These are phyloP conservation scores for Bullera alba DNA, from an alignment of 768 basidiomycete species.

Conservation along the genomic window DNA sequence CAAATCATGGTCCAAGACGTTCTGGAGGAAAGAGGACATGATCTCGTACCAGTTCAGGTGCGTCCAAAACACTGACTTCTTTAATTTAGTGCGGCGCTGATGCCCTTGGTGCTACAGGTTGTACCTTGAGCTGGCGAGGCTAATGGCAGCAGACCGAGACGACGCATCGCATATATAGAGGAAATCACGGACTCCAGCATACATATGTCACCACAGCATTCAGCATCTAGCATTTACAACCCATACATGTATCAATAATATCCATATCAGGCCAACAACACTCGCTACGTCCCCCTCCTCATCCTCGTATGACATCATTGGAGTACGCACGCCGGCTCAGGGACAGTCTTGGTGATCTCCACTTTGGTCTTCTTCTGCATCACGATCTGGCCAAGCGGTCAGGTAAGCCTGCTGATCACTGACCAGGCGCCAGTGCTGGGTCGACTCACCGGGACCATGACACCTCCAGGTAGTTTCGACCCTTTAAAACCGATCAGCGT, in stretches of 20 bases:
- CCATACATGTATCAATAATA: not conserved
- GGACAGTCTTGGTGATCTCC: constrained; percentile 1
- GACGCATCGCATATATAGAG: constrained; percentile 1
- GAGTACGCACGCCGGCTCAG: constrained; percentile 19
- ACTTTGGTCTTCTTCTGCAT: constrained; percentile 18
- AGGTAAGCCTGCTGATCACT: too few species aligned
- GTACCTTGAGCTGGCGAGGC: constrained; percentile 36
- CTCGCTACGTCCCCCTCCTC: not conserved
- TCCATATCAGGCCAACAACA: not conserved
- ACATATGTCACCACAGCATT: not conserved
- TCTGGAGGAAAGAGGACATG: constrained; percentile 46
- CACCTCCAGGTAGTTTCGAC: constrained; percentile 39
- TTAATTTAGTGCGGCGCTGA: too few species aligned
- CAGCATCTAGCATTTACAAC: not conserved
- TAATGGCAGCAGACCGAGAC: constrained; percentile 27
- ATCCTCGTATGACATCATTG: constrained; percentile 15
- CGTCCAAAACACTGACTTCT: constrained; percentile 1
- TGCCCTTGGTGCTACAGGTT: constrained; percentile 23
- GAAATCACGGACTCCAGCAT: not conserved
- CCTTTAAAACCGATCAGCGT: constrained; percentile 4
- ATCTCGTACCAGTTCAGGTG: constrained; percentile 42
- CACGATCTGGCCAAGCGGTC: constrained; percentile 8
- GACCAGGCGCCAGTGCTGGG: too few species aligned
- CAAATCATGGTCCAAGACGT: constrained; percentile 43
- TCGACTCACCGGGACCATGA: constrained; percentile 37